These are phyloP conservation scores for Quercus phellos DNA, from an alignment of 331 rosid species.

Conservation along the genomic window DNA sequence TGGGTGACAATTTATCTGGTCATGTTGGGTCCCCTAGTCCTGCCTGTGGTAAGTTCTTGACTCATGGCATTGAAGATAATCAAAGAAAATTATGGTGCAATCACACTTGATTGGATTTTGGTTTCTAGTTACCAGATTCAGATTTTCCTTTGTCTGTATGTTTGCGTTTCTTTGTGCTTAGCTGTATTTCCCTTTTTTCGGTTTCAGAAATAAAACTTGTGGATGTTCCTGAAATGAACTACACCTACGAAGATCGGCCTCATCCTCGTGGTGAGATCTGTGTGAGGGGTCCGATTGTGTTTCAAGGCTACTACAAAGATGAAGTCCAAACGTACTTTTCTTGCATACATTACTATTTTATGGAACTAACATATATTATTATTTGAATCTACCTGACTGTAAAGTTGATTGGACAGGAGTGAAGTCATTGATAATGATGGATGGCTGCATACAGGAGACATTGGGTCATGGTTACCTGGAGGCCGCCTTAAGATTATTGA, in stretches of 20 bases:
- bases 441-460: slow-evolving; percentile 97
- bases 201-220: slow-evolving; percentile 89
- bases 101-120: neutral
- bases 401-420: slow-evolving; percentile 57
- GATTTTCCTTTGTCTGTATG: neutral
- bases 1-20: slow-evolving; percentile 57
- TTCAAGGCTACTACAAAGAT: slow-evolving; percentile 83
- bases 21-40: slow-evolving; percentile 94
- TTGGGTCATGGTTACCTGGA: slow-evolving; percentile 82
- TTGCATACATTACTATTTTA: slow-evolving; percentile 22
- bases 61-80: neutral
- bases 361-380: neutral
- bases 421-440: slow-evolving; percentile 86
- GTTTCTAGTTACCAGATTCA: neutral
- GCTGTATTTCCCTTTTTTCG: slow-evolving; percentile 14
- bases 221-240: slow-evolving; percentile 96
- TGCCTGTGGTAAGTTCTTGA: slow-evolving; percentile 80
- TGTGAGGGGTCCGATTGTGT: slow-evolving; percentile 85
- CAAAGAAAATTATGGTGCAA: neutral
- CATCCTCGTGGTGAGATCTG: slow-evolving; percentile 99
- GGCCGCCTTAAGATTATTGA: slow-evolving; percentile 96
- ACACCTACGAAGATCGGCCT: slow-evolving; percentile 77
- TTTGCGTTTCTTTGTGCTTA: slow-evolving; percentile 12
- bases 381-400: slow-evolving; percentile 15
- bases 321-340: slow-evolving; percentile 80